Base-by-base conservation (phyloP, 306 rosid species). In the Cicer pinnatifidum region DNA sequence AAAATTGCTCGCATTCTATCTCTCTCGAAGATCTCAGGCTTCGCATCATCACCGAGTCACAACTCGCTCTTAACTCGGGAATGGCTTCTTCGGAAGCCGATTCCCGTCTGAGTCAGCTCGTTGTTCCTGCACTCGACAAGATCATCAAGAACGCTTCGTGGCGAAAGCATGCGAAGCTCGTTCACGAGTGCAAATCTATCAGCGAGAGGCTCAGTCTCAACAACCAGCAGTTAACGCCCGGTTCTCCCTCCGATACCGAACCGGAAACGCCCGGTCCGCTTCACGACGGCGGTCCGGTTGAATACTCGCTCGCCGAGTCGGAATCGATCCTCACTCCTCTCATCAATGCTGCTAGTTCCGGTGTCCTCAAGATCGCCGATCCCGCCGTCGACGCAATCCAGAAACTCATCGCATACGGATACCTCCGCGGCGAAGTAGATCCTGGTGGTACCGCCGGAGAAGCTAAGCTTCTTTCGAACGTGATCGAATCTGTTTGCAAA, bases 1-100 rank as follows among this genome's bases (percentile, higher is more conserved):
- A 19, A 50, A 50, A 7, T 35, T 71, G 19, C 1, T 64, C 38
- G 20, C 88, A 71, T 81, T 81, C 71, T 46, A 19, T 66, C 74
- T 60, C 43, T 37, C 50, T 57, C 10, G 53, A 45, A 50, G 75
- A 23, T 75, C 53, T 41, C 70, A 84, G 86, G 73, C 86, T 86
- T 54, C 50, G 86, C 73, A 39, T 33, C 39, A 73, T 80, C 51
- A 69, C 77, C 83, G 85, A 86, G 75, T 75, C 67, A 45, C 74
- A 64, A 60, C 83, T 75, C 88, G 83, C 40, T 66, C 69, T 71
- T 51, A 73, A 67, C 84, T 78, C 84, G 95, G 99, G 99, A 95
- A 95, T 95, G 99, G 97, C 99, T 95, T 91, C 97, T 79, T 70
- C 89, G 96, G 99, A 90, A 95, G 97, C 91, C 89, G 88, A 86